Evolutionary conservation across 2,329 filamentous ascomycete genomes (phyloP).

Genomic region (Eutypa lata): DNA sequence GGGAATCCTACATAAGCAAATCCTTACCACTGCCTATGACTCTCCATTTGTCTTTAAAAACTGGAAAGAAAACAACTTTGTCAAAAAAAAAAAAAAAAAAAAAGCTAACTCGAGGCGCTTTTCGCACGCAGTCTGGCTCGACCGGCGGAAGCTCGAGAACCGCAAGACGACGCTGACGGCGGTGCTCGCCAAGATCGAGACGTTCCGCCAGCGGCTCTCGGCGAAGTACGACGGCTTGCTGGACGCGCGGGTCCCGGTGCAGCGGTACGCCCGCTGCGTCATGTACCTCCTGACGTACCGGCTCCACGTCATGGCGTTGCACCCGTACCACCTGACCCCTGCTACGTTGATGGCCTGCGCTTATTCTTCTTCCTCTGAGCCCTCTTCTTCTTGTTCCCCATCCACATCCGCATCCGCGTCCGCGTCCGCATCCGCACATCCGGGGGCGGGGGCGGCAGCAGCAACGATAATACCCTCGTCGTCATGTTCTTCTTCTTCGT

Average conservation of each 20-base stretch:
- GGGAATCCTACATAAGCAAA: too few species aligned
- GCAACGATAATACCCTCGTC: too few species aligned
- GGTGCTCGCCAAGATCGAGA: conserved; percentile 65
- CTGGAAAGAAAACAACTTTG: too few species aligned
- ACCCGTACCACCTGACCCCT: conserved; percentile 59
- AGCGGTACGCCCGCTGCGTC: conserved; percentile 61
- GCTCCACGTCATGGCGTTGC: conserved; percentile 64
- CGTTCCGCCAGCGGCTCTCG: conserved; percentile 62
- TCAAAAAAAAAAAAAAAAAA: too few species aligned
- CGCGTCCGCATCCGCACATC: too few species aligned
- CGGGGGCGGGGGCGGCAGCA: too few species aligned
- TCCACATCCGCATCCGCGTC: too few species aligned
- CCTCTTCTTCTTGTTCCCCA: too few species aligned
- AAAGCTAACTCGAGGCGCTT: not conserved
- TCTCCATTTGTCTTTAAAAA: too few species aligned
- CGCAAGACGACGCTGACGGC: conserved; percentile 60
- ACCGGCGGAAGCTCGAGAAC: conserved; percentile 62
- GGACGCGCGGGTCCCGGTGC: conserved; percentile 44
- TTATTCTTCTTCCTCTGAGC: too few species aligned
- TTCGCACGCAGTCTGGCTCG: conserved; percentile 52
- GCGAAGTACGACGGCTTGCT: conserved; percentile 62
- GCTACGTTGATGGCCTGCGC: conserved; percentile 15
- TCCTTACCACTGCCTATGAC: too few species aligned
- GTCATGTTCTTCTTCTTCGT: too few species aligned
- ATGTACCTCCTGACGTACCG: conserved; percentile 63